Evolutionary conservation across 2,329 filamentous ascomycete species (phyloP).

Genomic region (Keithomyces neogunnii): DNA sequence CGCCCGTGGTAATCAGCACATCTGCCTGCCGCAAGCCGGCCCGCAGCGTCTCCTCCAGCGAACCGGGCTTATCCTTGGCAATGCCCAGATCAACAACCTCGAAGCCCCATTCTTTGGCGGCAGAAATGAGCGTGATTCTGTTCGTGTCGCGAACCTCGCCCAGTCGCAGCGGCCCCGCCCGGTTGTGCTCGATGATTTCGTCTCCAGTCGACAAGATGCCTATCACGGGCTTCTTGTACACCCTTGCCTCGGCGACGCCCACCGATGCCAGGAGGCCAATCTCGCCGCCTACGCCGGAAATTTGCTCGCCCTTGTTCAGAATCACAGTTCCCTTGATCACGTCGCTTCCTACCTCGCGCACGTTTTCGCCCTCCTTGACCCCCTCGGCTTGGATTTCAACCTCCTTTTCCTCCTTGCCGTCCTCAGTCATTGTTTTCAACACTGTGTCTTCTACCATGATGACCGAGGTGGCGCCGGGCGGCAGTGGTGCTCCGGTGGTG

Average conservation of each 20-base stretch:
- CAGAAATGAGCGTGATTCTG: slow-evolving; percentile 75
- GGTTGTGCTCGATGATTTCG: slow-evolving; percentile 74
- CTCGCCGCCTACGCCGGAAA: slow-evolving; percentile 82
- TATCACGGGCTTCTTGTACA: slow-evolving; percentile 70
- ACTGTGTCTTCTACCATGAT: slow-evolving; percentile 90
- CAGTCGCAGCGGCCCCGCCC: slow-evolving; percentile 51
- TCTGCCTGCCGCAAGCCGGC: slow-evolving; percentile 67
- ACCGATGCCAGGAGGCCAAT: slow-evolving; percentile 84
- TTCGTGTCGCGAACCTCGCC: slow-evolving; percentile 95
- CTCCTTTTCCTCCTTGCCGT: slow-evolving; percentile 76
- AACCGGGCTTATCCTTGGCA: slow-evolving; percentile 61
- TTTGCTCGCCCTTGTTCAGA: slow-evolving; percentile 68
- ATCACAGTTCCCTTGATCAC: slow-evolving; percentile 62
- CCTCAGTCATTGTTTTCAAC: slow-evolving; percentile 65
- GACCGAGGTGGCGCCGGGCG: slow-evolving; percentile 79
- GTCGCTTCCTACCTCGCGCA: slow-evolving; percentile 87
- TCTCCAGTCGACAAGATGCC: slow-evolving; percentile 92
- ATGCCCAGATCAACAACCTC: slow-evolving; percentile 80
- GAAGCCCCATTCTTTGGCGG: slow-evolving; percentile 66
- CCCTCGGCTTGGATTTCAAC: slow-evolving; percentile 77
- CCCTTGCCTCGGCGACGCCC: slow-evolving; percentile 60
- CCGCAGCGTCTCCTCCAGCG: slow-evolving; percentile 70
- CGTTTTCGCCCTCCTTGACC: slow-evolving; percentile 73
- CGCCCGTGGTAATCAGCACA: slow-evolving; percentile 83
- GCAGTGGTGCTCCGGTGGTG: slow-evolving; percentile 88